Conservation (phyloP, 2,329 filamentous ascomycete genomes). For the Aureobasidium pullulans region DNA sequence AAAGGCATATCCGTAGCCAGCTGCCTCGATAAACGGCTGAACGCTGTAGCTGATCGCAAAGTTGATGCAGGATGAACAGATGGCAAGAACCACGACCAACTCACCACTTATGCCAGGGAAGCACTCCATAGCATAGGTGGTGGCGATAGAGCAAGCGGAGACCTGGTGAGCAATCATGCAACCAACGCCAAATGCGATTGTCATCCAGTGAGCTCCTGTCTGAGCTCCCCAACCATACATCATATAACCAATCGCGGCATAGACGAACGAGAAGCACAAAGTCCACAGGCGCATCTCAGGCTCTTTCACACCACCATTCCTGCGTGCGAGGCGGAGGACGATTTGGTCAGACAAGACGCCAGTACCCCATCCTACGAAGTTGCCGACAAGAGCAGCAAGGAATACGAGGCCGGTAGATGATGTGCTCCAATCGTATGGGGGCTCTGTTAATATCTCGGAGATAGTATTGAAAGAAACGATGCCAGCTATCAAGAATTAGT, state of each 20-base stretch:
- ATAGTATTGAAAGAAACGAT: conserved; percentile 36
- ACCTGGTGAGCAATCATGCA: conserved; percentile 37
- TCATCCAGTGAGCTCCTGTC: conserved; percentile 28
- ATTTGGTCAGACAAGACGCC: conserved; percentile 40
- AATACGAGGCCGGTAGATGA: conserved; percentile 25
- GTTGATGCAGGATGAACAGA: conserved; percentile 28
- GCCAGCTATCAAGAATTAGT: conserved; percentile 19
- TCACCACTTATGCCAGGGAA: conserved; percentile 25
- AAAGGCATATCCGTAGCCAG: conserved; percentile 25
- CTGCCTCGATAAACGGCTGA: conserved; percentile 33
- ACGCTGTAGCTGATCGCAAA: conserved; percentile 32
- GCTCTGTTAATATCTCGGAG: conserved; percentile 30
- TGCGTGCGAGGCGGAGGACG: conserved; percentile 20
- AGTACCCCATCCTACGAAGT: conserved; percentile 20
- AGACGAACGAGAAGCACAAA: conserved; percentile 26
- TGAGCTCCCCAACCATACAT: conserved; percentile 34
- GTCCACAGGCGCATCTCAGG: conserved; percentile 28
- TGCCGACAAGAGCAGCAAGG: conserved; percentile 20
- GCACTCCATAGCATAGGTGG: conserved; percentile 37
- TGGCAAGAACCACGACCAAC: conserved; percentile 25
- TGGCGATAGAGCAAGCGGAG: conserved; percentile 32
- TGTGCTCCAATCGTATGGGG: conserved; percentile 30
- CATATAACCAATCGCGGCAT: conserved; percentile 30
- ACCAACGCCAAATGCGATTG: conserved; percentile 30
- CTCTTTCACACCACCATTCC: conserved; percentile 20